phyloP scores from a whole-genome alignment of 2,329 filamentous ascomycete genomes.

The Botrytis squamosa region DNA sequence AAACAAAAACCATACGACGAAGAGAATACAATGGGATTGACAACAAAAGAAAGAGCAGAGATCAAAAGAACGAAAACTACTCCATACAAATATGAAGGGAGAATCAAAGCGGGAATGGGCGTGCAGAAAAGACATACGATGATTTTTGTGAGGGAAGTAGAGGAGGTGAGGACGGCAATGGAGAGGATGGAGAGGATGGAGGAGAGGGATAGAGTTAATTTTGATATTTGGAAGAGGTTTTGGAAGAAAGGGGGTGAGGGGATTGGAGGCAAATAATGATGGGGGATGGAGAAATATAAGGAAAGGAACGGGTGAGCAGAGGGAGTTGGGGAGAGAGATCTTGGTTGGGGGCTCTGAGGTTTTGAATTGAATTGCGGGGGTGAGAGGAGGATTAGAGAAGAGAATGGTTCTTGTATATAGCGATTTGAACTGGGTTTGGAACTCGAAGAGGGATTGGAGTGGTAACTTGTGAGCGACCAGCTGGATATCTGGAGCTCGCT shows the following conservation, averaged over 20 bases:
- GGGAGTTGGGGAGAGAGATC: neutral
- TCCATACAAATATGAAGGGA: neutral
- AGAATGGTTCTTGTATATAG: neutral
- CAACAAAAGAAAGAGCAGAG: neutral
- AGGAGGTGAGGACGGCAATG: neutral
- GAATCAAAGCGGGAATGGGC: neutral
- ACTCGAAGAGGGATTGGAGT: too few species aligned
- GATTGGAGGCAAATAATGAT: neutral
- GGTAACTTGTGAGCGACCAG: neutral
- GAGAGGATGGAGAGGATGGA: neutral
- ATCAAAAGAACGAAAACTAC: neutral
- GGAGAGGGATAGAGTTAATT: constrained; percentile 15
- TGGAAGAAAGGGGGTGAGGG: neutral
- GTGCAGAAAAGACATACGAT: neutral
- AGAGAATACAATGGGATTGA: neutral
- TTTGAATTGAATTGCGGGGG: neutral
- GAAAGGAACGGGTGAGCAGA: rapidly evolving
- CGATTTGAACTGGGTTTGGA: neutral
- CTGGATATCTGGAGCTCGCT: neutral
- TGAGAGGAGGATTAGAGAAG: neutral
- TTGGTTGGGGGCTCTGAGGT: too few species aligned
- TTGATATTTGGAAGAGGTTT: constrained; percentile 14
- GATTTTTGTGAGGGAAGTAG: neutral
- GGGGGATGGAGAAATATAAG: too few species aligned
- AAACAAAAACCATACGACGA: neutral